phyloP scores from a whole-genome alignment of 768 basidiomycete species.

The Agaricus sinodeliciosus region DNA sequence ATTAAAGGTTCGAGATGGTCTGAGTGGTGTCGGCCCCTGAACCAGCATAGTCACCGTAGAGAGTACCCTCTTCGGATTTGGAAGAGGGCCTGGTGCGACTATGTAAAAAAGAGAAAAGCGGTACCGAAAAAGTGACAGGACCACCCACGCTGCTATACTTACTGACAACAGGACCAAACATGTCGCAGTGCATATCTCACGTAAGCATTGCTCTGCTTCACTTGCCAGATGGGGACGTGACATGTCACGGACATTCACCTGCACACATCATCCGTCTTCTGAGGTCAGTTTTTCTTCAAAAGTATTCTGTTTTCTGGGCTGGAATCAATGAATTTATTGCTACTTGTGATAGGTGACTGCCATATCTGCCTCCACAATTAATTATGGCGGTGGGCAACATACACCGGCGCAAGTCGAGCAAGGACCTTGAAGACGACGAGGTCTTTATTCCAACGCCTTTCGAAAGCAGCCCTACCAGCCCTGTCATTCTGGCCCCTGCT shows the following conservation, averaged over 20 bases:
- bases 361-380: neutral
- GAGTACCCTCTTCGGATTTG: no score
- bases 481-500: slow-evolving; percentile 2
- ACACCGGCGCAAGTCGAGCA: slow-evolving; percentile 12
- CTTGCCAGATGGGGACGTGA: neutral
- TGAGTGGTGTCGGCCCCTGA: no score
- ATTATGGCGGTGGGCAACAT: slow-evolving; percentile 5
- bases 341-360: slow-evolving; percentile 1
- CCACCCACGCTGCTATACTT: no score
- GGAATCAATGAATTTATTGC: neutral
- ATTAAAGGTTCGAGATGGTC: no score
- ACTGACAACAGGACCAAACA: no score
- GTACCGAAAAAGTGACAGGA: no score
- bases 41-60: no score
- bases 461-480: neutral
- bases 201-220: neutral
- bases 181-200: no score
- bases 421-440: slow-evolving; percentile 9
- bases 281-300: neutral
- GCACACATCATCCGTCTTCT: neutral
- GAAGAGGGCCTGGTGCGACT: no score
- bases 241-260: no score
- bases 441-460: neutral
- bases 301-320: neutral
- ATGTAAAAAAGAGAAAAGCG: no score